Percentiles rank a stretch among this genome's conserved stretches.
Evolutionary conservation across 2,329 filamentous ascomycete genomes (phyloP).

Genomic region (Geosmithia morbida): DNA sequence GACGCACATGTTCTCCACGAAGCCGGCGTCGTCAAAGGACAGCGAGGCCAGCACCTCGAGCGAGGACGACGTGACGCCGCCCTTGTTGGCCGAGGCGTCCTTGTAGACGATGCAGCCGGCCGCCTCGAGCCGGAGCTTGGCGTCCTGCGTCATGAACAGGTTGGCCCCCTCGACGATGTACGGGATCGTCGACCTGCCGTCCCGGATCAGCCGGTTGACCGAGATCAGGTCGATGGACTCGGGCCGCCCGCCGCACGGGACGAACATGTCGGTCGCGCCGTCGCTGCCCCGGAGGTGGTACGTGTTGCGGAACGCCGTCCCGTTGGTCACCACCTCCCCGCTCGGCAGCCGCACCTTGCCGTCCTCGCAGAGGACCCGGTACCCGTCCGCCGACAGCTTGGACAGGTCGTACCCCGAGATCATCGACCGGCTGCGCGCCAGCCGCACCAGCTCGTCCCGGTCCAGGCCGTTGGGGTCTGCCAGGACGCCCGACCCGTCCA

Average conservation of each 20-base stretch:
- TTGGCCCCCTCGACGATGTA: constrained; percentile 98
- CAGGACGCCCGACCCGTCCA: constrained; percentile 92
- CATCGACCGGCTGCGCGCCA: constrained; percentile 81
- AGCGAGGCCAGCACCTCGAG: constrained; percentile 90
- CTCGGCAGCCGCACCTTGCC: constrained; percentile 74
- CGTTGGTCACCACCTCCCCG: constrained; percentile 79
- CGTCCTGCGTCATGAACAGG: constrained; percentile 96
- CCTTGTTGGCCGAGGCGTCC: constrained; percentile 97
- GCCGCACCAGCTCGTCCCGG: constrained; percentile 64
- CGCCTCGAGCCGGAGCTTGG: constrained; percentile 85
- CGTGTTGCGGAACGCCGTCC: constrained; percentile 91
- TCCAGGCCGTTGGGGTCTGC: constrained; percentile 86
- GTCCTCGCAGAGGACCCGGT: constrained; percentile 85
- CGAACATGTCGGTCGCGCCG: constrained; percentile 72
- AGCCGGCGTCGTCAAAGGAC: constrained; percentile 81
- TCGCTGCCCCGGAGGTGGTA: constrained; percentile 70
- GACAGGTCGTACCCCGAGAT: constrained; percentile 72
- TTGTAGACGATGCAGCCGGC: constrained; percentile 96
- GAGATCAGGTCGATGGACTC: constrained; percentile 91
- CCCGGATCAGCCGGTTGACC: constrained; percentile 74
- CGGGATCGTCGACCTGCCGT: constrained; percentile 75
- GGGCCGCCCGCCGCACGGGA: constrained; percentile 89
- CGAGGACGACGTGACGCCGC: constrained; percentile 92
- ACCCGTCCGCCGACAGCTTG: constrained; percentile 79
- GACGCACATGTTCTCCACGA: constrained; percentile 90